Base-by-base conservation (phyloP, 1,139 yeast species). In the Komagataea norvegica region DNA sequence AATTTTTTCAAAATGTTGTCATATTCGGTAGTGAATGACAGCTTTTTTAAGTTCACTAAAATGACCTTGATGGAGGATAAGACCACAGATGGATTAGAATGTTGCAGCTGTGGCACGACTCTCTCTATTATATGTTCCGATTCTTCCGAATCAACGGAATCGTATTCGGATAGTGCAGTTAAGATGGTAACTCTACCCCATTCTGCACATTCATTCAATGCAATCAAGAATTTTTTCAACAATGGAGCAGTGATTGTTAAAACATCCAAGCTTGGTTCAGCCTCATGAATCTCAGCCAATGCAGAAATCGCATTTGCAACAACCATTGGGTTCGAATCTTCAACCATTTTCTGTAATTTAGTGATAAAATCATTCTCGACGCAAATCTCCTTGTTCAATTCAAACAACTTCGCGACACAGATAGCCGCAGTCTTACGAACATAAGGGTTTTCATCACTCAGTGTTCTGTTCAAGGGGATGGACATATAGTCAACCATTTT, bases 401-500 rank as follows among this genome's bases (percentile, higher is more conserved):
- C 97, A 59, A 84, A 93, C 54, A 93, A 67, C 62, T 93, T 93
- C 33, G 97, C 96, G 31, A 93, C 97, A 62, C 97, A 87, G 34
- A 93, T 84, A 9, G 95, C 97, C 0, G 98, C 98, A 0, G 98
- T 93, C 57, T 93, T 93, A 46, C 99, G 72, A 35, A 93, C 99
- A 56, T 93, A 93, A 2, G 99, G 98, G 57, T 89, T 89, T 53
- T 88, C 97, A 61, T 91, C 98, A 45, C 72, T 72, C 49, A 93
- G 67, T 2, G 97, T 89, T 54, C 86, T 74, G 49, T 80, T 79
- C 46, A 93, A 68, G 0, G 98, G 98, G 22, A 83, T 79, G 48
- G 88, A 93, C 78, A 93, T 79, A 58, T 93, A 91, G 57, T 89
- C 97, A 30, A 88, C 87, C 79, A 93, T 89, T 61, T 84, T 88